Evolutionary conservation across 2,329 filamentous ascomycete species (phyloP).

Genomic region (Pseudocercospora cruenta): DNA sequence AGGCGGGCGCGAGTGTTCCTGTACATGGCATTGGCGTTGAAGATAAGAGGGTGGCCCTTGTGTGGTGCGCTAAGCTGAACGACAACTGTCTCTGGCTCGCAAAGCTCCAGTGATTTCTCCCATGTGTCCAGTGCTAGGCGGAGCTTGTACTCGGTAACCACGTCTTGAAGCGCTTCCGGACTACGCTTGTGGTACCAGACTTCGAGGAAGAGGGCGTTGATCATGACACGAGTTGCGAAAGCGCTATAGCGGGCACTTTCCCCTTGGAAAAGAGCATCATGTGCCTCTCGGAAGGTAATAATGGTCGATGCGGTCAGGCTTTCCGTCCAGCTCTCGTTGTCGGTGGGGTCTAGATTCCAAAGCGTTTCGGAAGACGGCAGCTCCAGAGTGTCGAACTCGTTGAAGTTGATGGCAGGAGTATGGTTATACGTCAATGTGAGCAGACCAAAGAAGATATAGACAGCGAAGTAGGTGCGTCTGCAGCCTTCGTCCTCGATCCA

Average conservation of each 20-base stretch:
- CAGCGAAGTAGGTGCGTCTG: slow-evolving; percentile 93
- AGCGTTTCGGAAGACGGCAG: slow-evolving; percentile 91
- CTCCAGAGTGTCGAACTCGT: slow-evolving; percentile 92
- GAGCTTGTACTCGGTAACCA: slow-evolving; percentile 97
- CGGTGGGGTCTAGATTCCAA: slow-evolving; percentile 82
- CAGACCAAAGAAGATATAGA: slow-evolving; percentile 98
- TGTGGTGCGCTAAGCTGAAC: slow-evolving; percentile 92
- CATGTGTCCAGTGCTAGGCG: slow-evolving; percentile 95
- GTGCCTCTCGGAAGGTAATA: slow-evolving; percentile 89
- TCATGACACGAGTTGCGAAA: slow-evolving; percentile 96
- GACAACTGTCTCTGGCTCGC: slow-evolving; percentile 85
- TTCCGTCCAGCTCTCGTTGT: slow-evolving; percentile 84
- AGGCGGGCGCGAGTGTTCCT: slow-evolving; percentile 90
- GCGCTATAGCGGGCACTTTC: slow-evolving; percentile 90
- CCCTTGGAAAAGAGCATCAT: slow-evolving; percentile 94
- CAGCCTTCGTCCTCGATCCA: slow-evolving; percentile 98
- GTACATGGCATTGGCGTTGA: slow-evolving; percentile 97
- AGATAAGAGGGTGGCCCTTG: slow-evolving; percentile 93
- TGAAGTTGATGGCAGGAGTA: slow-evolving; percentile 96
- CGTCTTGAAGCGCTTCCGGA: slow-evolving; percentile 94
- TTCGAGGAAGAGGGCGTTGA: slow-evolving; percentile 96
- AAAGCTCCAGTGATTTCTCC: slow-evolving; percentile 93
- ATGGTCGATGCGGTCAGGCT: slow-evolving; percentile 70
- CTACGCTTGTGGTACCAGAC: slow-evolving; percentile 99
- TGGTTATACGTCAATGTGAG: slow-evolving; percentile 96